Percentiles rank a stretch among this genome's conserved stretches.
phyloP scores from a whole-genome alignment of 768 basidiomycete species.

The Hypsizygus marmoreus region DNA sequence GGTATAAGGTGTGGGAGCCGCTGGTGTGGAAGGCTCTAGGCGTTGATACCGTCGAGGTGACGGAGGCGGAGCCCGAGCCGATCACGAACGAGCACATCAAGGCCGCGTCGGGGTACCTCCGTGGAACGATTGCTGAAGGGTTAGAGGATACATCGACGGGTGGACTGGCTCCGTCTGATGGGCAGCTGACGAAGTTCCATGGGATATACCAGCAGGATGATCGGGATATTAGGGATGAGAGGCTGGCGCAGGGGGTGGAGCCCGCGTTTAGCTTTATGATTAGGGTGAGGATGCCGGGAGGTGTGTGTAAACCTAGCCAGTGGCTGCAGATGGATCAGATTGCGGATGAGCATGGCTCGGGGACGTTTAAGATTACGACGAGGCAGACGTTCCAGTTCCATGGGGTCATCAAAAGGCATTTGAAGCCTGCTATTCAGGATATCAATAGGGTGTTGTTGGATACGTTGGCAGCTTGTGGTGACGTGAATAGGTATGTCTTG shows the following conservation, averaged over 20 bases:
- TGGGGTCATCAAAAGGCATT: slow-evolving; percentile 94
- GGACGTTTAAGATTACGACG: slow-evolving; percentile 97
- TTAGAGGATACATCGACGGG: slow-evolving; percentile 85
- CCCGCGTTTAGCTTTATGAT: slow-evolving; percentile 99
- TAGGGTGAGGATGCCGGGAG: slow-evolving; percentile 93
- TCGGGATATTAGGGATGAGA: slow-evolving; percentile 96
- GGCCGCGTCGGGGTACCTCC: slow-evolving; percentile 89
- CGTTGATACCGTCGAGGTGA: slow-evolving; percentile 85
- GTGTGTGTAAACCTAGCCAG: slow-evolving; percentile 88
- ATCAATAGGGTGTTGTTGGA: slow-evolving; percentile 92
- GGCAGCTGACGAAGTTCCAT: slow-evolving; percentile 97
- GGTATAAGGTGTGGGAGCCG: slow-evolving; percentile 96
- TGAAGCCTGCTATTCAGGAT: slow-evolving; percentile 95
- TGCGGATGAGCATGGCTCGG: slow-evolving; percentile 90
- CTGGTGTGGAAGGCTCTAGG: slow-evolving; percentile 92
- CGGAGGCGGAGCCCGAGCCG: slow-evolving; percentile 91
- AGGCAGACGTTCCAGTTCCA: slow-evolving; percentile 99
- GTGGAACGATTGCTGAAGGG: slow-evolving; percentile 94
- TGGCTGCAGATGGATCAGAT: slow-evolving; percentile 97
- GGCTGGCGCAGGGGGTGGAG: slow-evolving; percentile 88
- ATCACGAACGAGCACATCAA: slow-evolving; percentile 99
- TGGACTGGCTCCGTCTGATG: slow-evolving; percentile 87
- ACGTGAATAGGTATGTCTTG: slow-evolving; percentile 80
- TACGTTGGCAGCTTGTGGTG: slow-evolving; percentile 97
- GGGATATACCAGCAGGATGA: slow-evolving; percentile 98